phyloP scores from a whole-genome alignment of 768 basidiomycete genomes.

The Mycena capillaripes region DNA sequence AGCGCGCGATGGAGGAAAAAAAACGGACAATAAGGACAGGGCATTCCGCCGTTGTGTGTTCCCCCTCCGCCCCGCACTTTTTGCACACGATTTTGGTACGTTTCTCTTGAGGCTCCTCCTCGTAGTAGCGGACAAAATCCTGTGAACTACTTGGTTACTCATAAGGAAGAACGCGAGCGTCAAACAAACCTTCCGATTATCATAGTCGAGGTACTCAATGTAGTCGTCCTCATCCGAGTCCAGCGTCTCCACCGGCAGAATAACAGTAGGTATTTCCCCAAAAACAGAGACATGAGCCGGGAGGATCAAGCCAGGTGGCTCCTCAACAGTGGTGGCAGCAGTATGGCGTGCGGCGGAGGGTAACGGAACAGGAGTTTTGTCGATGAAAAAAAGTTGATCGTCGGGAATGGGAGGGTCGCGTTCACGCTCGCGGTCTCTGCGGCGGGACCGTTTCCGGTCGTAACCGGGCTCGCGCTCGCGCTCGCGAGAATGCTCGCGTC shows the following conservation, averaged over 20 bases:
- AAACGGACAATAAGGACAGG: constrained; percentile 76
- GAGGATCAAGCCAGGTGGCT: constrained; percentile 59
- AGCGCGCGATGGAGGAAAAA: constrained; percentile 11
- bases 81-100: constrained; percentile 75
- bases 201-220: constrained; percentile 86
- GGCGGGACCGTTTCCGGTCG: constrained; percentile 19
- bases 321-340: constrained; percentile 21
- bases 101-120: constrained; percentile 60
- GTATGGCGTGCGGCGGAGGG: constrained; percentile 39
- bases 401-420: constrained; percentile 31
- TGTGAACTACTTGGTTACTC: constrained; percentile 38
- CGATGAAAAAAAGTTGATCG: constrained; percentile 62
- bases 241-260: constrained; percentile 56
- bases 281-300: constrained; percentile 80
- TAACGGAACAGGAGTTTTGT: constrained; percentile 57
- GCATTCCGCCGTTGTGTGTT: constrained; percentile 79
- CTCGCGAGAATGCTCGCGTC: constrained; percentile 36
- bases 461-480: constrained; percentile 31
- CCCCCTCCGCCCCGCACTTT: constrained; percentile 80
- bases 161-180: not conserved
- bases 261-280: constrained; percentile 59
- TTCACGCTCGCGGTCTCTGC: constrained; percentile 2
- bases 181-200: constrained; percentile 67
- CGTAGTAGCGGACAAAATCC: constrained; percentile 78
- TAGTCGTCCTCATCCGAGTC: constrained; percentile 72